These are phyloP conservation scores for Angophora floribunda DNA, from an alignment of 345 rosid genomes.

Conservation along the genomic window DNA sequence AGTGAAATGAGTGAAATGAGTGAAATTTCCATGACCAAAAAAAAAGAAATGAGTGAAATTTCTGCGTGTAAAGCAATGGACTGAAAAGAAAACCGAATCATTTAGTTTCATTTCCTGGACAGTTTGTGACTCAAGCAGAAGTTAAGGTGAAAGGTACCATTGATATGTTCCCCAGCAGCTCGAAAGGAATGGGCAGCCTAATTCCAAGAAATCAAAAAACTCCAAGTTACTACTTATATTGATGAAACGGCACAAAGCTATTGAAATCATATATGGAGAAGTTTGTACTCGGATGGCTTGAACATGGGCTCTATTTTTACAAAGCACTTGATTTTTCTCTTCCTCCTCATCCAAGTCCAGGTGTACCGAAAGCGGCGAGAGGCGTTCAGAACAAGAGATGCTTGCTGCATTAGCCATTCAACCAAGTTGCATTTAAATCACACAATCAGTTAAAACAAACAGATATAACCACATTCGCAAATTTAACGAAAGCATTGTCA, in stretches of 20 bases:
- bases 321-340: conserved; percentile 43
- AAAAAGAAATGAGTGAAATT: not conserved
- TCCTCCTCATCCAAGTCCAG: conserved; percentile 86
- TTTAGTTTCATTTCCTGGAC: not conserved
- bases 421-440: not conserved
- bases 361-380: conserved; percentile 88
- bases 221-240: not conserved
- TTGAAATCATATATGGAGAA: not conserved
- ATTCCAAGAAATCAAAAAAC: not conserved
- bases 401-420: conserved; percentile 41
- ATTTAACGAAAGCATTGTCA: too few relatives aligned
- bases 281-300: conserved; percentile 66
- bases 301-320: conserved; percentile 83
- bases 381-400: conserved; percentile 87
- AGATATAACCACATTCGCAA: too few relatives aligned
- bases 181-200: conserved; percentile 91
- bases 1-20: not conserved
- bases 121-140: not conserved
- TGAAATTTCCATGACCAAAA: too few relatives aligned
- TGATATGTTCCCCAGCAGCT: conserved; percentile 45
- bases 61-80: not conserved
- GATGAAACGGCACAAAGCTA: not conserved
- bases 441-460: too few relatives aligned
- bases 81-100: not conserved
- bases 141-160: conserved; percentile 32